Evolutionary conservation across 345 rosid species (phyloP).

Genomic region (Reutealis trisperma): DNA sequence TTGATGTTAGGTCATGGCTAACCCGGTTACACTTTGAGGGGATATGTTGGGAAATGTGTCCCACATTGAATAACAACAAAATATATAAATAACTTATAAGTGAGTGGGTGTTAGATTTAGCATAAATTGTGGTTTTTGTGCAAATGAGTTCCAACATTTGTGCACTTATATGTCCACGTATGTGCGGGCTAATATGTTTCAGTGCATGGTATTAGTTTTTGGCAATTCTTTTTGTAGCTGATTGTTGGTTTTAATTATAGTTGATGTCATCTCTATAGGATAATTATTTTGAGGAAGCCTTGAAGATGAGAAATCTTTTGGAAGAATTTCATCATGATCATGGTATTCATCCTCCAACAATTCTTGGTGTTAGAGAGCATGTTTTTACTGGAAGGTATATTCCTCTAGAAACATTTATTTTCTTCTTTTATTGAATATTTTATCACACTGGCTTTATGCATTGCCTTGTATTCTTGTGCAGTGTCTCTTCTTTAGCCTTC

Average conservation of each 20-base stretch:
- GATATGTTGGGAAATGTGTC: too few species aligned
- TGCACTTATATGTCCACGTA: too few species aligned
- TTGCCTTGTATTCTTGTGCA: constrained; percentile 39
- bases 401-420: constrained; percentile 10
- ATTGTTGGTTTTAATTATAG: background rate
- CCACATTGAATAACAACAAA: too few species aligned
- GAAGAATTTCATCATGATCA: constrained; percentile 85
- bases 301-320: constrained; percentile 96
- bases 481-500: constrained; percentile 94
- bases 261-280: constrained; percentile 48
- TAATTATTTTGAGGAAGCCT: constrained; percentile 97
- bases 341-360: constrained; percentile 89
- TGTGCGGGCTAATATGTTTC: too few species aligned
- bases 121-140: too few species aligned
- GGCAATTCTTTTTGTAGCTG: background rate
- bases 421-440: background rate
- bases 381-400: constrained; percentile 92
- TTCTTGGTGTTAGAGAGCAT: constrained; percentile 98
- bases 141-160: too few species aligned
- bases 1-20: too few species aligned
- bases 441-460: background rate
- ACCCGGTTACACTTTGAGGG: too few species aligned
- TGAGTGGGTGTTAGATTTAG: too few species aligned
- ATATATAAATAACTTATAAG: too few species aligned
- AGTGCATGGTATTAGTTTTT: background rate